These are phyloP conservation scores for Daldinia vernicosa DNA, from an alignment of 495 filamentous ascomycete genomes.

Conservation along the genomic window DNA sequence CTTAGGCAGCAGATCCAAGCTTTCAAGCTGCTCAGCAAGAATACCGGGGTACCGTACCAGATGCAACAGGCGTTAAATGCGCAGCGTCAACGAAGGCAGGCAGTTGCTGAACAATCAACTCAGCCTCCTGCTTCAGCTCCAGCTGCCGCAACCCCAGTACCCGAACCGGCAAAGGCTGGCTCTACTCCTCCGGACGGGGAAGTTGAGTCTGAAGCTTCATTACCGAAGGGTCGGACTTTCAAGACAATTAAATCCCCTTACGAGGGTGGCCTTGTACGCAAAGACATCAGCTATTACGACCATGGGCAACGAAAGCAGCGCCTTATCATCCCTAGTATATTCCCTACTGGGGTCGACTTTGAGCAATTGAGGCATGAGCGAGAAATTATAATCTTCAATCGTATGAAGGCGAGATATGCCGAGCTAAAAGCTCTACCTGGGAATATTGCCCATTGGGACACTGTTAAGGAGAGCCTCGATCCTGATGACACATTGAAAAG, in stretches of 20 bases:
- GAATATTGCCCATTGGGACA: constrained; percentile 85
- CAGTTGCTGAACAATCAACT: constrained; percentile 63
- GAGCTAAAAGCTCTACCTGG: constrained; percentile 84
- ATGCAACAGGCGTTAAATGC: constrained; percentile 80
- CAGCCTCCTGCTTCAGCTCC: constrained; percentile 40
- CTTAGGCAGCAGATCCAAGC: constrained; percentile 81
- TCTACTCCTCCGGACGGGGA: constrained; percentile 43
- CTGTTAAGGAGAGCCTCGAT: constrained; percentile 72
- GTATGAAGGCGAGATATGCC: constrained; percentile 80
- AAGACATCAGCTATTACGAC: constrained; percentile 77
- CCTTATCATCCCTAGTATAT: constrained; percentile 81
- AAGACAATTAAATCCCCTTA: constrained; percentile 75
- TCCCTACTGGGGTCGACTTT: constrained; percentile 86
- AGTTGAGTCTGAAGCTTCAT: constrained; percentile 37
- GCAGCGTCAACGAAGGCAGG: constrained; percentile 70
- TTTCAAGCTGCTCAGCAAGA: constrained; percentile 84
- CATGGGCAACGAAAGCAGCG: constrained; percentile 77
- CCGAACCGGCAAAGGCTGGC: constrained; percentile 42
- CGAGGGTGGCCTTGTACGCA: constrained; percentile 58
- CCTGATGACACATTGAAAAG: constrained; percentile 85
- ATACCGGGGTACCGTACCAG: constrained; percentile 74
- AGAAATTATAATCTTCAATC: constrained; percentile 87
- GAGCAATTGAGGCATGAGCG: constrained; percentile 84
- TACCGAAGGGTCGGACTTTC: constrained; percentile 50
- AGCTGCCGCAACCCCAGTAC: constrained; percentile 59